phyloP scores from a whole-genome alignment of 306 rosid genomes.

The Fagus crenata region DNA sequence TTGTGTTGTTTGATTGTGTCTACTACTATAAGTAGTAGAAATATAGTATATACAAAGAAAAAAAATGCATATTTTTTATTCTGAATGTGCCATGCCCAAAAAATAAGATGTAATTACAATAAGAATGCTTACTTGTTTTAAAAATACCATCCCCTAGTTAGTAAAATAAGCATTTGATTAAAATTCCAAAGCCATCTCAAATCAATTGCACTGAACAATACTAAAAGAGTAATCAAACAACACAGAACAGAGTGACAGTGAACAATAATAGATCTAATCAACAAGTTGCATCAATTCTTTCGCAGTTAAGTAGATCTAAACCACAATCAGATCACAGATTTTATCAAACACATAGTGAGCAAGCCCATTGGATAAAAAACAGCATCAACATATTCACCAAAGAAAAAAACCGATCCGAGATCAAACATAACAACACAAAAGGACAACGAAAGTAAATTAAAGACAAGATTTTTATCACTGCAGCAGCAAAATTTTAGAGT shows the following conservation, averaged over 20 bases:
- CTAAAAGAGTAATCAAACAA: neutral
- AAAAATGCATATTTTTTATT: neutral
- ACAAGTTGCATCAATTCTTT: neutral
- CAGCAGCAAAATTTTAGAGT: neutral
- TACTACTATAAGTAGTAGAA: no score
- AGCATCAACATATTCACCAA: neutral
- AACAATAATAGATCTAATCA: conserved; percentile 17
- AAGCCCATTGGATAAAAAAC: neutral
- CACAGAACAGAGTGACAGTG: neutral
- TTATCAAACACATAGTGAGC: neutral
- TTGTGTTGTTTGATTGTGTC: no score
- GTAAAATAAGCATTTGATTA: neutral
- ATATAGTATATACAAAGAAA: no score
- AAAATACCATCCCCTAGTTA: neutral
- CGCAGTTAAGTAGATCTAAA: neutral
- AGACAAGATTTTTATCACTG: no score
- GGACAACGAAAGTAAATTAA: neutral
- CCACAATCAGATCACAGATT: neutral
- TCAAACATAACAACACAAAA: neutral
- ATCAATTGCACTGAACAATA: neutral
- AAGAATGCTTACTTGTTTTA: no score
- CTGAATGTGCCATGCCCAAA: neutral
- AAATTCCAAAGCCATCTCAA: neutral
- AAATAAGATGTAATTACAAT: neutral
- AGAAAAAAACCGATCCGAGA: neutral